Conservation (phyloP, 768 basidiomycete species). For the Rhodotorula toruloides region DNA sequence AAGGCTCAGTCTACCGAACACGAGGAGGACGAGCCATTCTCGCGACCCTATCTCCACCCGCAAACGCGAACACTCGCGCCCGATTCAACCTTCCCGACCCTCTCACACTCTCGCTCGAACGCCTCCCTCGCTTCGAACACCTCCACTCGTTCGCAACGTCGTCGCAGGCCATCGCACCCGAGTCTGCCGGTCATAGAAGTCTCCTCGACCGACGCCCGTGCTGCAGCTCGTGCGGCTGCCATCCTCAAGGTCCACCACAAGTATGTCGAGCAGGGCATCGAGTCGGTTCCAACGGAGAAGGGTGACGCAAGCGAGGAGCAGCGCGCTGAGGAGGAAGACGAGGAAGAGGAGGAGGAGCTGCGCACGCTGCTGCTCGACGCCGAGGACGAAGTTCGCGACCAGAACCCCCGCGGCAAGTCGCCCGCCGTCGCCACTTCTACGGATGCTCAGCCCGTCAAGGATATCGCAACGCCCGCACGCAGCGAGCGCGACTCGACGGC, state of each 20-base stretch:
- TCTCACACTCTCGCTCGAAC: conserved; percentile 2
- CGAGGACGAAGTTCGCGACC: conserved; percentile 27
- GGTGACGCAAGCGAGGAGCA: conserved; percentile 45
- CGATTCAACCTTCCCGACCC: conserved; percentile 5
- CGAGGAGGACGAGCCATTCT: conserved; percentile 15
- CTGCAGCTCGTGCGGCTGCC: conserved; percentile 86
- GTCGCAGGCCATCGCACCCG: conserved; percentile 42
- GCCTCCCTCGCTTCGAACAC: neutral
- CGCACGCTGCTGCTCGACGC: conserved; percentile 28
- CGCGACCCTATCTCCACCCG: neutral
- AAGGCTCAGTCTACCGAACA: neutral
- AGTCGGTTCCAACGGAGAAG: conserved; percentile 45
- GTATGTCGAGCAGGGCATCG: conserved; percentile 65
- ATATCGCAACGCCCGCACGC: conserved; percentile 2
- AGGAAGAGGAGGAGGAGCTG: conserved; percentile 28
- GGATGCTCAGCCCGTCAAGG: conserved; percentile 19
- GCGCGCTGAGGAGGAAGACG: conserved; percentile 10
- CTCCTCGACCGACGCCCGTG: conserved; percentile 72
- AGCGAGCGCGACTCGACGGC: conserved; percentile 12
- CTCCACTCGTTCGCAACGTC: neutral
- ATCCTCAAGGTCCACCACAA: conserved; percentile 88
- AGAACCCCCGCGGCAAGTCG: neutral
- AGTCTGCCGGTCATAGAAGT: conserved; percentile 64
- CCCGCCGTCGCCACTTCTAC: neutral
- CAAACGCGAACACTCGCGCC: neutral